Base-by-base conservation (phyloP, 2,329 filamentous ascomycete genomes). In the Neopestalotiopsis clavispora region DNA sequence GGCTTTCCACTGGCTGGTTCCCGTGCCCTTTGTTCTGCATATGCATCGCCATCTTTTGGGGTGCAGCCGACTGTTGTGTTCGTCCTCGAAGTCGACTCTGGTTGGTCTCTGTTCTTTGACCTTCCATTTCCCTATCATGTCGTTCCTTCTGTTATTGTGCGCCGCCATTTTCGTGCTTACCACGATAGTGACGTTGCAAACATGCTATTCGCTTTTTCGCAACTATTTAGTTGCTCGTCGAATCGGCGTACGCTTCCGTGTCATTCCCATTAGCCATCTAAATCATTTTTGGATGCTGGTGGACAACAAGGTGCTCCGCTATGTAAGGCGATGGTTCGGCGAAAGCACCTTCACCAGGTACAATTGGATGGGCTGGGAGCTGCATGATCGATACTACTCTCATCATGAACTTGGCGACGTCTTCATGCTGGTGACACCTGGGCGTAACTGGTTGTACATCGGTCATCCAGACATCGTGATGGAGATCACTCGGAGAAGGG, bases 241-340 rank as follows among this genome's bases (percentile, higher is more conserved):
- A 4, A 40, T 61, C 3, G 59, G 78, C 17, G 65, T 78, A 1
- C 78, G 77, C 20, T 72, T 80, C 9, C 76, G 76, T 13, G 34
- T 80, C 56, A 75, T 80, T 7, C 77, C 75, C 17, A 74, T 80
- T 67, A 74, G 72, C 66, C 78, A 73, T 7, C 65, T 73, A 23
- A 80, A 80, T 28, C 74, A 75, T 1, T 69, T 79, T 17, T 81
- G 79, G 78, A 42, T 69, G 1, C 66, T 80, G 0, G 20, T 77
- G 0, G 76, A 78, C 61, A 68, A 74, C 17, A 70, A 71, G 17
- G 70, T 78, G 1, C 45, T 76, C 0, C 42, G 67, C 3, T 7
- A 75, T 7, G 13, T 79, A n/a, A 64, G 71, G 9, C 69, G 66
- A 3, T 61, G 78, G 1, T 75, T 73, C 5, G 74, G 76, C 2